These are phyloP conservation scores for Metschnikowia baotianmanensis DNA, from an alignment of 805 yeast species.

Conservation along the genomic window DNA sequence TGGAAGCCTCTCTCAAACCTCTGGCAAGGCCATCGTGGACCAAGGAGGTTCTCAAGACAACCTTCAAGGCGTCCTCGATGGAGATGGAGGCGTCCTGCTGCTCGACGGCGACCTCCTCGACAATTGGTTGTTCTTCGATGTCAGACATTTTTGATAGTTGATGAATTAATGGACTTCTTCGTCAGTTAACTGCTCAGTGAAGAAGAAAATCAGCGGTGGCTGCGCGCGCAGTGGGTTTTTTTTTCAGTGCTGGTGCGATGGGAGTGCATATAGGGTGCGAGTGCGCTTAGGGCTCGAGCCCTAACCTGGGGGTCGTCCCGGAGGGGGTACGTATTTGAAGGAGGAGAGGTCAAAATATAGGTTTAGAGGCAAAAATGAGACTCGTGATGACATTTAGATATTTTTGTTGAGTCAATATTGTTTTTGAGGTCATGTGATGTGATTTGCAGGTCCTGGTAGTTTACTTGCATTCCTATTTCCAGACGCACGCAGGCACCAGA, in stretches of 20 bases:
- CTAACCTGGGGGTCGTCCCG: background rate
- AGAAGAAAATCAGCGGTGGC: slow-evolving; percentile 10
- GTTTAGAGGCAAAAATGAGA: too few species aligned
- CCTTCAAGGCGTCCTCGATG: slow-evolving; percentile 97
- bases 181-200: slow-evolving; percentile 47
- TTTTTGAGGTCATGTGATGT: too few species aligned
- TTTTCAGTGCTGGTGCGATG: background rate
- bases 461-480: too few species aligned
- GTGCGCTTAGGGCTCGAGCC: slow-evolving; percentile 15
- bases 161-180: slow-evolving; percentile 58
- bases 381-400: too few species aligned
- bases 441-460: too few species aligned
- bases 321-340: background rate
- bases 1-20: slow-evolving; percentile 99
- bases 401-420: too few species aligned
- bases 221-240: slow-evolving; percentile 6
- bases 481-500: too few species aligned
- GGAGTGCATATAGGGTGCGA: too few species aligned
- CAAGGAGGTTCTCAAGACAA: slow-evolving; percentile 95
- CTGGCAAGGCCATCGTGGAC: slow-evolving; percentile 99
- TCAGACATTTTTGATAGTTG: slow-evolving; percentile 68
- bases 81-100: slow-evolving; percentile 87
- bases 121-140: slow-evolving; percentile 83
- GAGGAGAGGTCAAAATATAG: too few species aligned
- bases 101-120: slow-evolving; percentile 80